A percentile compares a stretch with the other conserved stretches of the same genome.
phyloP scores from a whole-genome alignment of 139 green algal species.

The Chlorella sorokiniana region DNA sequence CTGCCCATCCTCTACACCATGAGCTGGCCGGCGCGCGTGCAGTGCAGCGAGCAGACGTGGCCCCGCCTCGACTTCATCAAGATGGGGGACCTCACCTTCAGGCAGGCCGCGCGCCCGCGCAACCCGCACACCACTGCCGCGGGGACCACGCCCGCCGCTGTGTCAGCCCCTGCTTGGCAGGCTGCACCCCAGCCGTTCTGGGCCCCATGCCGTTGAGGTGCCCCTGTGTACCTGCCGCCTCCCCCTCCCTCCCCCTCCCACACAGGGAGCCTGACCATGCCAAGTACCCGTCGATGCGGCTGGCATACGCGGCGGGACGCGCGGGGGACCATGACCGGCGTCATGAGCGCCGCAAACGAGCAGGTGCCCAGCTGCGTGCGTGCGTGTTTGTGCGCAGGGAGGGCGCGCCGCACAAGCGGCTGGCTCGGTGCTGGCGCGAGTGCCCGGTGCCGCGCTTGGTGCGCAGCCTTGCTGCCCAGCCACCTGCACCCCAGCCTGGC shows the following conservation, averaged over 20 bases:
- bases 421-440: too few species aligned
- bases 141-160: too few species aligned
- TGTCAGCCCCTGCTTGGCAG: too few species aligned
- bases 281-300: constrained; percentile 97
- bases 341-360: constrained; percentile 97
- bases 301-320: constrained; percentile 94
- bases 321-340: constrained; percentile 97
- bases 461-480: too few species aligned
- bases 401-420: too few species aligned
- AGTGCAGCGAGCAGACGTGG: constrained; percentile 87
- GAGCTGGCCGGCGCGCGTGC: constrained; percentile 89
- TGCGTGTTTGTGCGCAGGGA: too few species aligned
- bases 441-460: too few species aligned
- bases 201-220: too few species aligned
- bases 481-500: not conserved
- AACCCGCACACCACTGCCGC: too few species aligned
- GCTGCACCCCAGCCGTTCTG: too few species aligned
- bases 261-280: constrained; percentile 84
- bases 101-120: too few species aligned
- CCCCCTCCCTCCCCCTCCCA: constrained; percentile 63
- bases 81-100: constrained; percentile 94
- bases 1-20: constrained; percentile 99
- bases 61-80: constrained; percentile 93
- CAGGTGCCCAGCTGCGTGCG: constrained; percentile 49
- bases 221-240: too few species aligned